Conservation (phyloP, 805 yeast genomes). For the Candida maesae region DNA sequence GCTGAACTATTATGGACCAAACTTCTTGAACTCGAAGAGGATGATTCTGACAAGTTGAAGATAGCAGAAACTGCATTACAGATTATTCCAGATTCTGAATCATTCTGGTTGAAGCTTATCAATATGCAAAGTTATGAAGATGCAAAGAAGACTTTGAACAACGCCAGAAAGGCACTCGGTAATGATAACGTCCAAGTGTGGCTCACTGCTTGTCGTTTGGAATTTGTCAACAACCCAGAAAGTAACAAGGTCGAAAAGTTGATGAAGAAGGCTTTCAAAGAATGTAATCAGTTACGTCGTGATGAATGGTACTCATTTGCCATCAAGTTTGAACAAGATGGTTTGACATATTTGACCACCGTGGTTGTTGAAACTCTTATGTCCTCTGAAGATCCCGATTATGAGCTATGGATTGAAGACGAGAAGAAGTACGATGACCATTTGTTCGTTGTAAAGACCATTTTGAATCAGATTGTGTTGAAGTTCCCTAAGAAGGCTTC, state of each 20-base stretch:
- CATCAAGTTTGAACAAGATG: conserved; percentile 44
- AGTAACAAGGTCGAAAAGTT: conserved; percentile 45
- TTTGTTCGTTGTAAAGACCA: conserved; percentile 32
- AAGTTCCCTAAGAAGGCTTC: conserved; percentile 42
- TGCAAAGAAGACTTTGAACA: conserved; percentile 52
- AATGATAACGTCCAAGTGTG: conserved; percentile 50
- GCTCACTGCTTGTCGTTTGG: conserved; percentile 67
- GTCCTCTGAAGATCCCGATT: conserved; percentile 28
- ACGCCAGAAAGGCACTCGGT: conserved; percentile 54
- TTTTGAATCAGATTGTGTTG: conserved; percentile 43
- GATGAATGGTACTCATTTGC: conserved; percentile 58
- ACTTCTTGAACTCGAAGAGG: conserved; percentile 57
- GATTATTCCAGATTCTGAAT: conserved; percentile 59
- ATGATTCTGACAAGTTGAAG: conserved; percentile 43
- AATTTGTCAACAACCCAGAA: conserved; percentile 47
- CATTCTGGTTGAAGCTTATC: conserved; percentile 61
- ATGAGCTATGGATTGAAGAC: conserved; percentile 24
- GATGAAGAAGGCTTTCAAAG: conserved; percentile 44
- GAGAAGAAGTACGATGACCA: conserved; percentile 20
- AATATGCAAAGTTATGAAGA: conserved; percentile 39
- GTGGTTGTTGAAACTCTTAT: conserved; percentile 48
- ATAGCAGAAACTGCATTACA: conserved; percentile 65
- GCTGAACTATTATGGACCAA: conserved; percentile 64
- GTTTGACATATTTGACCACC: conserved; percentile 43
- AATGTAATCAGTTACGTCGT: conserved; percentile 34